A percentile compares a stretch with the other conserved stretches of the same genome.
phyloP scores from a whole-genome alignment of 108 stramenopile genomes.

The Tribonema minus region DNA sequence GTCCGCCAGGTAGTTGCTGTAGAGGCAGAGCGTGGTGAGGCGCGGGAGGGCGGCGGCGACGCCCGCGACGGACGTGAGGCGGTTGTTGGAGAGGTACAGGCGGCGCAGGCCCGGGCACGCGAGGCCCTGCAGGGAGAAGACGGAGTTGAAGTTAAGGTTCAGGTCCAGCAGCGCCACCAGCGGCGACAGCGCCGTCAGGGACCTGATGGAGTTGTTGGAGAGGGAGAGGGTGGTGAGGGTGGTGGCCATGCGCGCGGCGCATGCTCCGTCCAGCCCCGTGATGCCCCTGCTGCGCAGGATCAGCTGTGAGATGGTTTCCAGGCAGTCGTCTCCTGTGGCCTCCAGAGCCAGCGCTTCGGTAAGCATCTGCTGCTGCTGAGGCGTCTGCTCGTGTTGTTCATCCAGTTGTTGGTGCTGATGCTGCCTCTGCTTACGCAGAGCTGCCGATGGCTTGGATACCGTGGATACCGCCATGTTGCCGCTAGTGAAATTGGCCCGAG shows the following conservation, averaged over 20 bases:
- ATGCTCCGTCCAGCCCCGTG: constrained; percentile 1
- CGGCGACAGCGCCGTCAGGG: background rate
- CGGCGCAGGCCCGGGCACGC: constrained; percentile 1
- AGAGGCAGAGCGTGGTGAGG: constrained; percentile 28
- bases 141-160: constrained; percentile 40
- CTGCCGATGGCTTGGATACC: no score
- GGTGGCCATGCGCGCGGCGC: background rate
- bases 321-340: constrained; percentile 13
- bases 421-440: no score
- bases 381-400: no score
- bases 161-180: constrained; percentile 31
- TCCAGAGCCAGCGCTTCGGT: no score
- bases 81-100: constrained; percentile 16
- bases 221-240: constrained; percentile 4
- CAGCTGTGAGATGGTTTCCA: constrained; percentile 9
- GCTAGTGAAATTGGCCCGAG: no score
- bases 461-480: no score
- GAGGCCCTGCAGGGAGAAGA: constrained; percentile 11
- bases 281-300: constrained; percentile 15
- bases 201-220: constrained; percentile 27
- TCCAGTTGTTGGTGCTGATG: no score
- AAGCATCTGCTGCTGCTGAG: no score
- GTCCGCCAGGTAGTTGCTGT: constrained; percentile 18
- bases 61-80: background rate
- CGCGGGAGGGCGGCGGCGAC: background rate